Conservation (phyloP, 1,284 basidiomycete genomes). For the Ceratobasidium sp. region DNA sequence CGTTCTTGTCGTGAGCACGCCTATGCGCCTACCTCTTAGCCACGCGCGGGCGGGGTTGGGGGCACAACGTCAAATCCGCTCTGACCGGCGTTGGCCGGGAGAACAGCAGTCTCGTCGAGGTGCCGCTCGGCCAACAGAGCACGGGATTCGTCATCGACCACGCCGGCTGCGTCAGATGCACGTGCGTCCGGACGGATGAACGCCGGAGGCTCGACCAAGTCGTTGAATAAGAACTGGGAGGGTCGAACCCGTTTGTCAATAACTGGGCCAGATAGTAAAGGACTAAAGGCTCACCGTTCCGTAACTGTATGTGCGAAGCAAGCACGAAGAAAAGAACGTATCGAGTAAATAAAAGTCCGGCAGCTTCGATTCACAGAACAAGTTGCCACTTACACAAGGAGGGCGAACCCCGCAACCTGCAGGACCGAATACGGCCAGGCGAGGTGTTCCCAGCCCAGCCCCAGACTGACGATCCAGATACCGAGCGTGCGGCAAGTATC, state of each 20-base stretch:
- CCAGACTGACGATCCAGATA: constrained; percentile 88
- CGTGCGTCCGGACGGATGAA: constrained; percentile 58
- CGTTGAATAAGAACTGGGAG: constrained; percentile 77
- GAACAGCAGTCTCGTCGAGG: constrained; percentile 74
- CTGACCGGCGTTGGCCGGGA: constrained; percentile 61
- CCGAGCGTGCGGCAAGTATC: constrained; percentile 96
- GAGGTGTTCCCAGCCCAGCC: constrained; percentile 91
- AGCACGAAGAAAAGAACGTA: constrained; percentile 46
- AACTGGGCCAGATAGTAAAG: constrained; percentile 29
- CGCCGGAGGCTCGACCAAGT: constrained; percentile 67
- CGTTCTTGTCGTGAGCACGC: not conserved
- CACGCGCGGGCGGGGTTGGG: constrained; percentile 36
- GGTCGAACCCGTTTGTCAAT: not conserved
- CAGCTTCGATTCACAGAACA: constrained; percentile 18
- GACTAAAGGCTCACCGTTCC: constrained; percentile 45
- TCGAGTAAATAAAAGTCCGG: constrained; percentile 46
- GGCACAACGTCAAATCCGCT: constrained; percentile 47
- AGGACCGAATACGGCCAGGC: constrained; percentile 82
- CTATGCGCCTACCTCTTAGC: not conserved
- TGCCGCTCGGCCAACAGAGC: constrained; percentile 52
- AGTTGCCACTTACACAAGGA: constrained; percentile 75
- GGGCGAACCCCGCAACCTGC: constrained; percentile 87
- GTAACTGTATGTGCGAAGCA: constrained; percentile 43
- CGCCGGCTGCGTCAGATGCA: constrained; percentile 47
- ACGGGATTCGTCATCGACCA: constrained; percentile 59